Conservation (phyloP, 179 eudicot species). For the Gypsophila paniculata region DNA sequence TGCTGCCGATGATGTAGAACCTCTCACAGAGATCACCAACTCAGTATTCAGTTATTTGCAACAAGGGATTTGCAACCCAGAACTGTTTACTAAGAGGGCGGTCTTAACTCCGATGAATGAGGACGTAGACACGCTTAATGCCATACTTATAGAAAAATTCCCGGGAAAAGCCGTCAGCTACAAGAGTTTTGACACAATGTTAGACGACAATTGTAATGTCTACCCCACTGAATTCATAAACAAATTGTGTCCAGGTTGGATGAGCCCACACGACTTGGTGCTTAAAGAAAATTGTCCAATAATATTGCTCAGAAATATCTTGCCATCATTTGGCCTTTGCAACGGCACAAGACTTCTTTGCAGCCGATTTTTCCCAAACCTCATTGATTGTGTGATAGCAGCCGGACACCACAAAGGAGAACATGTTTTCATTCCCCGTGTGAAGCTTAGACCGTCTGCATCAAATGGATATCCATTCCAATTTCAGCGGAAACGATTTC, state of each 20-base stretch:
- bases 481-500: no score
- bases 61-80: no score
- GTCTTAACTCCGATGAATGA: slow-evolving; percentile 1
- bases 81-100: neutral
- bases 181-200: neutral
- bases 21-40: neutral
- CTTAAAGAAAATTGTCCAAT: neutral
- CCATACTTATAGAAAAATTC: neutral
- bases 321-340: no score
- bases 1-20: neutral
- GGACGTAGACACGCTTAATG: neutral
- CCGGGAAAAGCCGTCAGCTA: neutral
- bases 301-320: neutral
- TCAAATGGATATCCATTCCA: no score
- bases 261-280: neutral
- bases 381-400: no score
- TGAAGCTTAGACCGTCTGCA: no score
- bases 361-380: no score
- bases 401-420: no score
- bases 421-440: no score
- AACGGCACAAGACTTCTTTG: no score
- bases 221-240: slow-evolving; percentile 4
- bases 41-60: neutral
- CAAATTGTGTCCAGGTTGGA: neutral
- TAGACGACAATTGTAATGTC: neutral